Percentiles rank a stretch among this genome's conserved stretches.
phyloP scores from a whole-genome alignment of 768 basidiomycete genomes.

The Boletus barrowsii region DNA sequence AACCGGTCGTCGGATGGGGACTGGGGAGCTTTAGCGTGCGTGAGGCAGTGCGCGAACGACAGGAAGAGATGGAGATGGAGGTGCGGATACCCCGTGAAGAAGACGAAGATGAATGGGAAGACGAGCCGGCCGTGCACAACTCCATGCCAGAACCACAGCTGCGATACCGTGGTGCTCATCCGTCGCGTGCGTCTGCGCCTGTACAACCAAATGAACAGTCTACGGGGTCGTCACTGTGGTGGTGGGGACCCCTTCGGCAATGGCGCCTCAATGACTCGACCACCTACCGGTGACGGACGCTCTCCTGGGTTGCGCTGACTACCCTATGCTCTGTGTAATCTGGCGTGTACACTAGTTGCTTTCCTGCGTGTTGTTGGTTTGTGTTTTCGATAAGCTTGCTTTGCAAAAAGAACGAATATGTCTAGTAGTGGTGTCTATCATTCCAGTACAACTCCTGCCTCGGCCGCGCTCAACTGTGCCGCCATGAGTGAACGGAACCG shows the following conservation, averaged over 20 bases:
- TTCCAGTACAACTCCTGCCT: constrained; percentile 13
- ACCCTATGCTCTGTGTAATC: constrained; percentile 3
- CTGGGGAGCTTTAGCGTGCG: constrained; percentile 64
- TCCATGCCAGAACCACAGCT: neutral
- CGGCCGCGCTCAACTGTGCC: constrained; percentile 68
- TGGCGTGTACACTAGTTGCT: constrained; percentile 4
- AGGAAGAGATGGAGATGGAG: constrained; percentile 13
- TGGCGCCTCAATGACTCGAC: constrained; percentile 82
- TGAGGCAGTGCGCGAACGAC: constrained; percentile 31
- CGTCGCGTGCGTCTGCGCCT: neutral
- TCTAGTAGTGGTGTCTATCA: constrained; percentile 5
- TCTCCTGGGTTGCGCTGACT: neutral
- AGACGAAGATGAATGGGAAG: constrained; percentile 27
- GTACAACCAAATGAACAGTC: constrained; percentile 2
- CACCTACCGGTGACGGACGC: constrained; percentile 42
- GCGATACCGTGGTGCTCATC: constrained; percentile 7
- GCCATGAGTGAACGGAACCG: constrained; percentile 88
- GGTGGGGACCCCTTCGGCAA: constrained; percentile 74
- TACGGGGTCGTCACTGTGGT: constrained; percentile 54
- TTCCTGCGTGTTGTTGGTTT: neutral
- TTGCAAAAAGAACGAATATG: neutral
- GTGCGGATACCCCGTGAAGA: constrained; percentile 1
- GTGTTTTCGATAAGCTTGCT: constrained; percentile 8
- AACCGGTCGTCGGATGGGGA: constrained; percentile 57
- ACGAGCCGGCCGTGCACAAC: neutral